Evolutionary conservation across 805 yeast species (phyloP), one percentile per base, ranked within the genome.

Genomic region (Saturnispora zaruensis): DNA sequence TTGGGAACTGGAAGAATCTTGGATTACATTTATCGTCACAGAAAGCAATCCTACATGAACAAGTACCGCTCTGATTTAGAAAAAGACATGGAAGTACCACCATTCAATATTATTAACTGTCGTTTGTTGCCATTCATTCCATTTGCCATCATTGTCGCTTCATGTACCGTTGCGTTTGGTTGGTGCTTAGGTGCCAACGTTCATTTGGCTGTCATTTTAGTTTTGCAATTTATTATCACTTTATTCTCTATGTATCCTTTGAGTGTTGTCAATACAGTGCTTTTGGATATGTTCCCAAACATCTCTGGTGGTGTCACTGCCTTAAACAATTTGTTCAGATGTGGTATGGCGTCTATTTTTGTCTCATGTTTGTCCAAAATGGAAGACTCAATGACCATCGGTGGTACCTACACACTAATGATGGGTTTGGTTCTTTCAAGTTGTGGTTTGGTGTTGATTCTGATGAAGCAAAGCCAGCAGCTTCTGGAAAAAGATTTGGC

Each of bases 351-450:
- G 28, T 95, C 95, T 0, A 73, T 78, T 1, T 80, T 84, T 41
- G 73, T 84, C 20, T 93, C 86, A 0, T 81, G 80, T 3, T 69
- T 87, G 20, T 74, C 79, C 20, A 72, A 67, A 45, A 84, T 89
- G 91, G 69, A 72, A 13, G 49, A 50, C 0, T 53, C 67, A 0
- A 70, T 89, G 77, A 78, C 78, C 0, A 65, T 77, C 11, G 96
- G 96, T 1, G 93, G 96, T 16, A 76, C 86, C 1, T 87, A 81
- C 59, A 81, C 95, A 0, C 70, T 88, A n/a, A 65, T 86, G 72
- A 81, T 82, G 2, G 81, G 72, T 0, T 47, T 82, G n/a, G 47
- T 54, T 5, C n/a, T 56, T 0, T 11, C 57, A 1, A 55, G 56
- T 8, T 50, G 46, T 8, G 24, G 41, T 0, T 20, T 58, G 42